Base-by-base conservation (phyloP, 176 grass and related monocot species). In the Zoysia pacifica region DNA sequence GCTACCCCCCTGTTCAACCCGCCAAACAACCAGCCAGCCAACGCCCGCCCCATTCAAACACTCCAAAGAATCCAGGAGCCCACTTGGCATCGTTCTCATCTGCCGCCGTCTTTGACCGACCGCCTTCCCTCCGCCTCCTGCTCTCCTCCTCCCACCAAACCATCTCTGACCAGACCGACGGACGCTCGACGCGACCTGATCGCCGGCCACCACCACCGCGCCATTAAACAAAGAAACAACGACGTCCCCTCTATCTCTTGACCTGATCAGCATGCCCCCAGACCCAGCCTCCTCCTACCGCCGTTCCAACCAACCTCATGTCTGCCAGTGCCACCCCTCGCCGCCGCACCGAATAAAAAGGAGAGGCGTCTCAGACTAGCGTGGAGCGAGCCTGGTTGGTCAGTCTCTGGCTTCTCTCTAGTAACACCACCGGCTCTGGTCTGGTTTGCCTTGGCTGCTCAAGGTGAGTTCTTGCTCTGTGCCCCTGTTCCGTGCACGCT, bases 71-170 rank as follows among this genome's bases (percentile, higher is more conserved):
- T 28, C 28, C 28, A 28, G 59, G 19, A 61, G 58, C 58, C 58
- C 58, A 35, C 18, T 9, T 5, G 45, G 5, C 45, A 1, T 59
- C 56, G 7, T 19, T 19, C 15, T 58, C 66, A 48, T 52, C 43
- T 41, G 42, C 75, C 75, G 68, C 59, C 69, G 48, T 66, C 8
- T 79, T 85, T 85, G 83, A 85, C 83, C 76, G 59, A 5, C 20
- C 9, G 19, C 59, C 59, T 9, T 5, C 20, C 59, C 59, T 9
- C 9, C 20, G 4, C 3, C 58, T 11, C 58, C 28, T 20, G 9
- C 6, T 3, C 6, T 6, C 11, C 47, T 64, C 38, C 74, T 43
- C 35, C 86, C 14, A 54, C 81, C 69, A 53, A 53, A 13, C 64
- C 35, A 46, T 16, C 64, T 68, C 76, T 81, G 79, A 62, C 37